These are phyloP conservation scores for Phytophthora cactorum DNA, from an alignment of 352 stramenopile genomes.

Conservation along the genomic window DNA sequence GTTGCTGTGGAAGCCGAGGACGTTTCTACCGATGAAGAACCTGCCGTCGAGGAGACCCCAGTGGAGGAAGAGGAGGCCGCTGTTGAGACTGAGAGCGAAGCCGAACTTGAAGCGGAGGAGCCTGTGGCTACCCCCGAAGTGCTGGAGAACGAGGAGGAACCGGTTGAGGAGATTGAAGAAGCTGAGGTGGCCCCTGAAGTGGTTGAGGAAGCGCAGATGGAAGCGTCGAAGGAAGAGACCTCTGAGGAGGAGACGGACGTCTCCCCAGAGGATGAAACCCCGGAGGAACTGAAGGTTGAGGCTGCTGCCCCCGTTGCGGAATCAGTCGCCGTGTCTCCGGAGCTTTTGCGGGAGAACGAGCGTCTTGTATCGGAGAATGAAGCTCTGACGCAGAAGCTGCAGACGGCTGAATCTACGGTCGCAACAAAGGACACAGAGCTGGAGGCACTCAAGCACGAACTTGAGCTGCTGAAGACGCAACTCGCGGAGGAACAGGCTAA, in stretches of 20 bases:
- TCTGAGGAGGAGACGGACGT: slow-evolving; percentile 29
- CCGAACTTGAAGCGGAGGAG: slow-evolving; percentile 34
- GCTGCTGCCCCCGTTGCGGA: slow-evolving; percentile 8
- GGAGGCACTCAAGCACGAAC: slow-evolving; percentile 38
- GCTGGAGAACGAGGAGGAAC: slow-evolving; percentile 27
- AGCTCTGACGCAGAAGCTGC: slow-evolving; percentile 43
- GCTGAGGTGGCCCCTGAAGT: slow-evolving; percentile 15
- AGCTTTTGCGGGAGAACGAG: slow-evolving; percentile 52
- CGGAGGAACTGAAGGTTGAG: slow-evolving; percentile 20
- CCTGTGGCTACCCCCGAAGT: slow-evolving; percentile 20
- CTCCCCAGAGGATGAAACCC: slow-evolving; percentile 29
- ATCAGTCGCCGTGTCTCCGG: slow-evolving; percentile 15
- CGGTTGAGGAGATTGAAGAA: slow-evolving; percentile 10
- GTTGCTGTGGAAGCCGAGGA: slow-evolving; percentile 38
- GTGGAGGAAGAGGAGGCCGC: slow-evolving; percentile 21
- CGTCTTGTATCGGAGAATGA: slow-evolving; percentile 49
- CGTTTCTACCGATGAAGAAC: slow-evolving; percentile 25
- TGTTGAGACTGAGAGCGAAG: slow-evolving; percentile 26
- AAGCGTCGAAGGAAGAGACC: slow-evolving; percentile 30
- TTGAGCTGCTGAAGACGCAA: slow-evolving; percentile 43
- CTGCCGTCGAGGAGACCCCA: background rate
- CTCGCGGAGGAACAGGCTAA: slow-evolving; percentile 37
- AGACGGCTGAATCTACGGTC: slow-evolving; percentile 24
- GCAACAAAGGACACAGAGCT: slow-evolving; percentile 48
- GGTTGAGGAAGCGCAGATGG: slow-evolving; percentile 12